These are phyloP conservation scores for Dacryopinax spathularia DNA, from an alignment of 768 basidiomycete genomes.

Conservation along the genomic window DNA sequence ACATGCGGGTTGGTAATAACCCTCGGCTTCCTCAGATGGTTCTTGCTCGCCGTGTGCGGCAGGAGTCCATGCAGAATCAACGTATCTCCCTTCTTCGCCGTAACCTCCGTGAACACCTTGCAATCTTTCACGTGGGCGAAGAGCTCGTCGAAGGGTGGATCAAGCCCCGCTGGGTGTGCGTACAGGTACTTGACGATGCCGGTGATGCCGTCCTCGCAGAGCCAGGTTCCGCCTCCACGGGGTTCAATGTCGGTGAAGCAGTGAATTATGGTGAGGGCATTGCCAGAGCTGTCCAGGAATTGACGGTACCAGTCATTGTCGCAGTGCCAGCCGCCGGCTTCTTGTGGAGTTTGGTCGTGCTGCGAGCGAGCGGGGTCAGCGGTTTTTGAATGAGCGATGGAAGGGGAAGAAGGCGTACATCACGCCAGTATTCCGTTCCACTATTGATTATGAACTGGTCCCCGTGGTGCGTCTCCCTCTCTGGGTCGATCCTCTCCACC, in stretches of 20 bases:
- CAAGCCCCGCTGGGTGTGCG: conserved; percentile 15
- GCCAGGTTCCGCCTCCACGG: conserved; percentile 13
- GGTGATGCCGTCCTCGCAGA: conserved; percentile 16
- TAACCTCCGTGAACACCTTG: conserved; percentile 10
- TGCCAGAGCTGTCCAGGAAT: conserved; percentile 16
- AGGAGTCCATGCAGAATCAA: conserved; percentile 12
- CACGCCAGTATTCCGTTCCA: conserved; percentile 10
- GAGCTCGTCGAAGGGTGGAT: conserved; percentile 12
- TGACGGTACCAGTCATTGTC: conserved; percentile 19
- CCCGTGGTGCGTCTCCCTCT: conserved; percentile 14
- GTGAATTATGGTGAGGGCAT: conserved; percentile 16
- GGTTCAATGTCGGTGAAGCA: conserved; percentile 16
- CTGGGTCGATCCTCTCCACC: conserved; percentile 13
- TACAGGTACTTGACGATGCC: conserved; percentile 12
- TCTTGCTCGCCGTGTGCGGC: conserved; percentile 13
- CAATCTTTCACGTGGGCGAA: conserved; percentile 9
- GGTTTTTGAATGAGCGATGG: neutral
- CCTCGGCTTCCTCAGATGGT: conserved; percentile 14
- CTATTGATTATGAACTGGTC: conserved; percentile 17
- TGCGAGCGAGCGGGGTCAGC: neutral
- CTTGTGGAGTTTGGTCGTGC: conserved; percentile 5
- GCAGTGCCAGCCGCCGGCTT: conserved; percentile 13
- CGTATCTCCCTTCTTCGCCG: conserved; percentile 14
- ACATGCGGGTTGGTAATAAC: conserved; percentile 18
- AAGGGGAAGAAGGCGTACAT: neutral